Evolutionary conservation across 1,139 yeast species (phyloP).

Genomic region (Taphrina betulina): DNA sequence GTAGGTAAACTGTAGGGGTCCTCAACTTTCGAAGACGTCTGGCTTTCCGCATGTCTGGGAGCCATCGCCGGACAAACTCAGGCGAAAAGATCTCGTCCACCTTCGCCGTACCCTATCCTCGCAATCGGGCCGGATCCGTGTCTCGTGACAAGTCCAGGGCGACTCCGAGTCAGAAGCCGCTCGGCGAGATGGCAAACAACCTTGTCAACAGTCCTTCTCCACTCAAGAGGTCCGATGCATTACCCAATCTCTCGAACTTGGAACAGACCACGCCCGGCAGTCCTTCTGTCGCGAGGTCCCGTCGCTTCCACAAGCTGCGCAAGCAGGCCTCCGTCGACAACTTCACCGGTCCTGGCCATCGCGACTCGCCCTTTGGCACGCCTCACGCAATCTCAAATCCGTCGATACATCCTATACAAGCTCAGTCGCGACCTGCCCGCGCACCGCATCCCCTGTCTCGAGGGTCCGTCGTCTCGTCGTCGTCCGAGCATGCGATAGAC

Average conservation of each 20-base stretch:
- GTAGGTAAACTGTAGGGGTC: too few relatives aligned
- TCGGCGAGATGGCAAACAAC: conserved; percentile 12
- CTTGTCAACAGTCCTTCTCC: conserved; percentile 30
- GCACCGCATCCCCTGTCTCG: conserved; percentile 39
- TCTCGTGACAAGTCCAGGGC: conserved; percentile 17
- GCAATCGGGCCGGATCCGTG: conserved; percentile 23
- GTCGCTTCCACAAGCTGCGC: conserved; percentile 34
- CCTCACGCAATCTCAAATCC: conserved; percentile 36
- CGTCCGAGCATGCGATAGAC: conserved; percentile 9
- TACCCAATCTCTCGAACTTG: conserved; percentile 40
- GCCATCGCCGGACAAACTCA: conserved; percentile 17
- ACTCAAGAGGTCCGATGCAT: conserved; percentile 27
- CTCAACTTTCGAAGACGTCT: too few relatives aligned
- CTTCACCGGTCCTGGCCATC: conserved; percentile 32
- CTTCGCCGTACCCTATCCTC: conserved; percentile 26
- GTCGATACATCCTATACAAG: conserved; percentile 35
- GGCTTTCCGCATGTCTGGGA: conserved; percentile 13
- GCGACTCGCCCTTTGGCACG: conserved; percentile 39
- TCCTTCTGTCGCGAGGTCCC: conserved; percentile 35
- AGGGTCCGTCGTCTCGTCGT: conserved; percentile 32
- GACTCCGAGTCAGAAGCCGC: conserved; percentile 14
- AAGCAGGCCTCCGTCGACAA: conserved; percentile 39
- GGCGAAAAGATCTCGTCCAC: conserved; percentile 19
- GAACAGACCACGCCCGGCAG: conserved; percentile 46
- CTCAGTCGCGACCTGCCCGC: conserved; percentile 4